Base-by-base conservation (phyloP, 1,284 basidiomycete species). In the Pseudozyma tsukubaensis region DNA sequence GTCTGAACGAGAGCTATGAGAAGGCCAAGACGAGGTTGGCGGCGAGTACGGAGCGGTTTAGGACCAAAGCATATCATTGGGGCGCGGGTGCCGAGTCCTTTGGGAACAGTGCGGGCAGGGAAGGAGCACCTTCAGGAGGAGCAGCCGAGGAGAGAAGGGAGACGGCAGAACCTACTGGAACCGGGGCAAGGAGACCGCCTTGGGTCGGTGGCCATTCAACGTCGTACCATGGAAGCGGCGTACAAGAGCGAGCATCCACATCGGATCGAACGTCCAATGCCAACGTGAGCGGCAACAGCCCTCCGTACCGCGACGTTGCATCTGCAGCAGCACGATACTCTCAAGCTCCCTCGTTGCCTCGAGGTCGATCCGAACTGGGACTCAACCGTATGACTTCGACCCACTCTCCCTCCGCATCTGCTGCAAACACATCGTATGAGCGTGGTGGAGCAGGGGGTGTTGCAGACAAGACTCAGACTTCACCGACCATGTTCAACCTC, bases 1-100 rank as follows among this genome's bases (percentile, higher is more conserved):
- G 72, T 7, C 24, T 75, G n/a, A 64, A 61, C 34, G 50, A 52
- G n/a, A 70, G 63, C n/a, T 52, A 68, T 13, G 63, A 71, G n/a
- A 51, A 48, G 50, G 60, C 67, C 5, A 59, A 66, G 35, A 24
- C 39, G 12, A 16, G 34, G 3, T 21, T 65, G 50, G 45, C 36
- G 16, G 61, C 40, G 0, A 57, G 47, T 24, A 49, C 55, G 36
- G 68, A 65, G 5, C 42, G 47, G 13, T 58, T 21, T 10, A 10
- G 47, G 11, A 12, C 12, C 5, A 37, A 58, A 48, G 29, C 49
- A 24, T n/a, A 44, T 12, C 37, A 59, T 11, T 59, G 56, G 55
- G 24, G 14, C 24, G 24, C 24, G 24, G 24, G 24, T 29, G 24
- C 24, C 3, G 24, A 29, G 3, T 29, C 24, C 24, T 29, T 3